Evolutionary conservation across 2,329 filamentous ascomycete genomes (phyloP).

Genomic region (Cordyceps pruinosa): DNA sequence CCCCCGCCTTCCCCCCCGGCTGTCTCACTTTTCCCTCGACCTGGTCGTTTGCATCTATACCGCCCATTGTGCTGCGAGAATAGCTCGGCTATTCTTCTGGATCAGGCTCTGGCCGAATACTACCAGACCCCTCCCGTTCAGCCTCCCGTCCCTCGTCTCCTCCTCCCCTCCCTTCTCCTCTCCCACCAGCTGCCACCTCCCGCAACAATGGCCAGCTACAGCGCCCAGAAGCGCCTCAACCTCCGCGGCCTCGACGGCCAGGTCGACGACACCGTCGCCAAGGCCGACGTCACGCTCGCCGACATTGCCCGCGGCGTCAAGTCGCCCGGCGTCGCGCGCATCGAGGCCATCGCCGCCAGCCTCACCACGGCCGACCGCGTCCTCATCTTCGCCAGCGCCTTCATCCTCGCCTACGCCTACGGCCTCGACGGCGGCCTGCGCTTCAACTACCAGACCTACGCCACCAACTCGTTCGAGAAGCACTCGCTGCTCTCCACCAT

Average conservation of each 20-base stretch:
- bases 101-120: neutral
- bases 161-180: neutral
- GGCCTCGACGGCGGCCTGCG: constrained; percentile 46
- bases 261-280: constrained; percentile 13
- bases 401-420: constrained; percentile 53
- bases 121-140: neutral
- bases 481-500: constrained; percentile 54
- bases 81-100: neutral
- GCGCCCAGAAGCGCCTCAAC: constrained; percentile 6
- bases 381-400: constrained; percentile 48
- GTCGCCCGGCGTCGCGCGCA: constrained; percentile 43
- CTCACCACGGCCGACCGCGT: constrained; percentile 41
- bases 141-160: neutral
- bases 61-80: neutral
- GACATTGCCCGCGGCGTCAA: constrained; percentile 20
- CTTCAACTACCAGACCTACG: constrained; percentile 47
- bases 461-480: constrained; percentile 40
- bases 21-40: constrained; percentile 1
- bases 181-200: neutral
- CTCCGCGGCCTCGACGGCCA: neutral
- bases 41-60: constrained; percentile 3
- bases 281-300: constrained; percentile 20
- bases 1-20: neutral
- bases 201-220: constrained; percentile 7
- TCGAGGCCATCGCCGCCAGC: constrained; percentile 43